A percentile compares a stretch with the other conserved stretches of the same genome.
phyloP scores from a whole-genome alignment of 129 eudicot species.

The Oenanthe sinensis region DNA sequence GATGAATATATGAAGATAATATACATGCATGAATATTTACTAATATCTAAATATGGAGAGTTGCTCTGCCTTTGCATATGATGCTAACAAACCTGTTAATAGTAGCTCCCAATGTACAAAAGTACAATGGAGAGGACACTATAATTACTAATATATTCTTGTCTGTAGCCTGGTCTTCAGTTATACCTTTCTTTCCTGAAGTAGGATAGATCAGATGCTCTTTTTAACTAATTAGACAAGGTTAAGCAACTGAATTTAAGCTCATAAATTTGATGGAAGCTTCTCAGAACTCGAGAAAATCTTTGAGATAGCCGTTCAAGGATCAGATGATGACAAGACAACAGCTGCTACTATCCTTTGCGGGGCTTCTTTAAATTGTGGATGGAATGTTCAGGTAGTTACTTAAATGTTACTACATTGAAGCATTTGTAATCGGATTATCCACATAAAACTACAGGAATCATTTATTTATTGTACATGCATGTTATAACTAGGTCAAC shows the following conservation, averaged over 20 bases:
- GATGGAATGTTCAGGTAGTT: conserved; percentile 91
- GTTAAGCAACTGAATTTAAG: conserved; percentile 78
- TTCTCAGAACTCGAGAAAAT: conserved; percentile 93
- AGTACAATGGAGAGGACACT: neutral
- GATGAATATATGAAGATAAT: neutral
- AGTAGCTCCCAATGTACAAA: conserved; percentile 5
- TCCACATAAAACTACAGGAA: neutral
- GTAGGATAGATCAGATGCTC: conserved; percentile 33
- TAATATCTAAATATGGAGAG: neutral
- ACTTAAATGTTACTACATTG: neutral
- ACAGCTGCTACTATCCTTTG: conserved; percentile 86
- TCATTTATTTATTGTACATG: neutral
- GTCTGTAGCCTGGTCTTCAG: conserved; percentile 24
- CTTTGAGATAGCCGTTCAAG: conserved; percentile 76
- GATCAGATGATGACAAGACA: conserved; percentile 84
- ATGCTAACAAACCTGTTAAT: neutral
- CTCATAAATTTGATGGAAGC: conserved; percentile 92
- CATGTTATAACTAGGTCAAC: neutral
- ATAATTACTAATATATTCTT: neutral
- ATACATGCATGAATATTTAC: neutral
- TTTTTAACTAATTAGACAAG: conserved; percentile 31
- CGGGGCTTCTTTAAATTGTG: conserved; percentile 77
- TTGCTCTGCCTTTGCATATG: neutral
- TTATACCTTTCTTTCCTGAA: conserved; percentile 22
- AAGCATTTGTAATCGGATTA: neutral